Evolutionary conservation across 345 rosid genomes (phyloP).

Genomic region (Gynandropsis gynandra): DNA sequence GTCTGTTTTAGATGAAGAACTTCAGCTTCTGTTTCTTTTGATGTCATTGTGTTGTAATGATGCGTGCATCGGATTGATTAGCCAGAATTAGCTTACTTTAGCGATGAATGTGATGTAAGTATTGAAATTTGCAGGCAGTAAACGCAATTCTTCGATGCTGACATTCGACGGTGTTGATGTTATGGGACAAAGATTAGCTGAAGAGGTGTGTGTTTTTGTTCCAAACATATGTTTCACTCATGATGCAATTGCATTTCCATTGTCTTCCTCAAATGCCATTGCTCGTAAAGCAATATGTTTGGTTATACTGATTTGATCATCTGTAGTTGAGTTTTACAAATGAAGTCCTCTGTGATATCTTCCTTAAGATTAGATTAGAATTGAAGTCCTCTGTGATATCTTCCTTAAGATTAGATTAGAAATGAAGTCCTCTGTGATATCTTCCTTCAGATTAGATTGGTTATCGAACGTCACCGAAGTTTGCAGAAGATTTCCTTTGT

Average conservation of each 20-base stretch:
- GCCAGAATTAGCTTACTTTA: background rate
- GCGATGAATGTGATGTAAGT: slow-evolving; percentile 11
- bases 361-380: too few species aligned
- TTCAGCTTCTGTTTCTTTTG: background rate
- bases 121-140: slow-evolving; percentile 55
- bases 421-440: too few species aligned
- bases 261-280: background rate
- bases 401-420: too few species aligned
- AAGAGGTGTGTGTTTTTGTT: slow-evolving; percentile 47
- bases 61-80: background rate
- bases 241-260: background rate
- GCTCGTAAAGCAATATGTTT: too few species aligned
- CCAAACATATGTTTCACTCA: background rate
- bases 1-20: too few species aligned
- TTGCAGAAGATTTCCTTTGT: slow-evolving; percentile 69
- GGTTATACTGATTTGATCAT: slow-evolving; percentile 8
- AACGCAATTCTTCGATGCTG: slow-evolving; percentile 40
- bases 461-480: slow-evolving; percentile 43
- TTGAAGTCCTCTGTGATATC: too few species aligned
- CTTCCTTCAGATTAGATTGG: slow-evolving; percentile 68
- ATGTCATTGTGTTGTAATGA: background rate
- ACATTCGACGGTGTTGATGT: slow-evolving; percentile 87
- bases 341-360: too few species aligned
- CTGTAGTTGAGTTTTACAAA: slow-evolving; percentile 13
- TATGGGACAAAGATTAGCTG: slow-evolving; percentile 83